A percentile compares a stretch with the other conserved stretches of the same genome.
Evolutionary conservation across 139 green algal species (phyloP).

Genomic region (Tetraselmis striata): DNA sequence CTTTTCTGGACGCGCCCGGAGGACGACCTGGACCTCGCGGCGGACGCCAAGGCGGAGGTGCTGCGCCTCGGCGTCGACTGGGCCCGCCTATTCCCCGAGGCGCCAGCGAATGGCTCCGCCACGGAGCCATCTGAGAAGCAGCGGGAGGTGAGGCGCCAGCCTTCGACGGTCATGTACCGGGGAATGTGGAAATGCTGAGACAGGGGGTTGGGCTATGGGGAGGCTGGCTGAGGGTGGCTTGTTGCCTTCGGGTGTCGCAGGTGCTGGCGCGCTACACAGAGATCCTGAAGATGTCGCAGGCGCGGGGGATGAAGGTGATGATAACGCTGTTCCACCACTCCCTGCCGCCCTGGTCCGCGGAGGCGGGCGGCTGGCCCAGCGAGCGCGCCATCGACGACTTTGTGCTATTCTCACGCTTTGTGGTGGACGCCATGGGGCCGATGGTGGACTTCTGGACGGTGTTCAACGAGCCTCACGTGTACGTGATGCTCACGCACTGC

Average conservation of each 20-base stretch:
- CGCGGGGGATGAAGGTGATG: slow-evolving; percentile 20
- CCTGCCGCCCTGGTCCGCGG: slow-evolving; percentile 14
- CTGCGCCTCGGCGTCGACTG: slow-evolving; percentile 31
- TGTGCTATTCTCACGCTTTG: slow-evolving; percentile 13
- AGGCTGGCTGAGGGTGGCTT: too few relatives aligned
- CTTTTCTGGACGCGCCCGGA: slow-evolving; percentile 27
- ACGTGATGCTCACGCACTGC: slow-evolving; percentile 27
- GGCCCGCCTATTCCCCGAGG: slow-evolving; percentile 16
- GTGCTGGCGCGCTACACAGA: slow-evolving; percentile 7
- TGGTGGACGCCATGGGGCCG: slow-evolving; percentile 11
- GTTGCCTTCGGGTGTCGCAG: too few relatives aligned
- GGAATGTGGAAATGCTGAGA: too few relatives aligned
- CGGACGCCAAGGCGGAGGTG: slow-evolving; percentile 5
- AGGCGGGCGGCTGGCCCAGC: slow-evolving; percentile 17
- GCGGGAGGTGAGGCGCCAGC: too few relatives aligned
- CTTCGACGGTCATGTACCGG: too few relatives aligned
- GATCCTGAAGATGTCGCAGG: slow-evolving; percentile 13
- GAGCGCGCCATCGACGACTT: slow-evolving; percentile 16
- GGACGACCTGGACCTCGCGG: slow-evolving; percentile 17
- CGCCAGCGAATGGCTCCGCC: slow-evolving; percentile 3
- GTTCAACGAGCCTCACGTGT: slow-evolving; percentile 39
- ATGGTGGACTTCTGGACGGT: slow-evolving; percentile 21
- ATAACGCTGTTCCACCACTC: slow-evolving; percentile 35
- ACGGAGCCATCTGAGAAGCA: neutral
- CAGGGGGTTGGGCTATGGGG: too few relatives aligned